Evolutionary conservation across 106 monocot genomes (phyloP).

Genomic region (Agapanthus africanus): DNA sequence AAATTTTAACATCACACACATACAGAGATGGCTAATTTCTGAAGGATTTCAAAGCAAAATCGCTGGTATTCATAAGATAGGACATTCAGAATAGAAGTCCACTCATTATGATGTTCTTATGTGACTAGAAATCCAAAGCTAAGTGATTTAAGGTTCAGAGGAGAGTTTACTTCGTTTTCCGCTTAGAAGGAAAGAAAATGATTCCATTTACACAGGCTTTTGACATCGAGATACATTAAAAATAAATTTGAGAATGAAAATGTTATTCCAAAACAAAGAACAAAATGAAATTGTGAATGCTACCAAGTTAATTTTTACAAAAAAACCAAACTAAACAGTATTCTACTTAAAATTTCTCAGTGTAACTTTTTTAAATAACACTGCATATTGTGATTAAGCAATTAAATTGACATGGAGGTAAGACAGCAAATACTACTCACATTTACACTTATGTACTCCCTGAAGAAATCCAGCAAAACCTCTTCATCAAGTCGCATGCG

Average conservation of each 20-base stretch:
- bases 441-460: constrained; percentile 65
- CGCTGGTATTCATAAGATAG: not conserved
- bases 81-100: too few relatives aligned
- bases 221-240: not conserved
- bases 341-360: not conserved
- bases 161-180: too few relatives aligned
- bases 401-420: not conserved
- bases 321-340: too few relatives aligned
- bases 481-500: constrained; percentile 97
- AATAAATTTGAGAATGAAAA: too few relatives aligned
- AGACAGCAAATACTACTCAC: constrained; percentile 38
- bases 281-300: not conserved
- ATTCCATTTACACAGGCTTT: not conserved
- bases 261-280: too few relatives aligned
- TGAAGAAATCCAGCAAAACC: constrained; percentile 88
- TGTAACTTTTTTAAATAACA: not conserved
- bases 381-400: not conserved
- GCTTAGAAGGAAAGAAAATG: too few relatives aligned
- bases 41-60: not conserved
- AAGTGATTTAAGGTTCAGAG: too few relatives aligned
- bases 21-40: too few relatives aligned
- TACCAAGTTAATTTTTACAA: not conserved
- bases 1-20: too few relatives aligned
- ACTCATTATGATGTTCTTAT: too few relatives aligned
- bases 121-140: too few relatives aligned